A percentile compares a stretch with the other conserved stretches of the same genome.
These are phyloP conservation scores for Thermochaetoides dissita DNA, from an alignment of 2,329 filamentous ascomycete species.

Conservation along the genomic window DNA sequence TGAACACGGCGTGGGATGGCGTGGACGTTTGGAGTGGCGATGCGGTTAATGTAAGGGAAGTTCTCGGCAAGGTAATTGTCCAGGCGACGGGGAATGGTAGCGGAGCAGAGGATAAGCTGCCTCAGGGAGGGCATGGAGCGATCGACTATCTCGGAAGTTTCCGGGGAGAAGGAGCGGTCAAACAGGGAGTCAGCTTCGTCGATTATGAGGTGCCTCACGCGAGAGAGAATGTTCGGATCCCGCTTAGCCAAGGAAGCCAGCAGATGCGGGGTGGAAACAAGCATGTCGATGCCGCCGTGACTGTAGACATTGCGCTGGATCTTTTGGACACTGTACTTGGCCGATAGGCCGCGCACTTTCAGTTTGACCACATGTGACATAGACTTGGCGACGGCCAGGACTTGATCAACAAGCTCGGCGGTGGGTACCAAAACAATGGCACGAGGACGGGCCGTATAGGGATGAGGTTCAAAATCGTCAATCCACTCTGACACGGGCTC, in stretches of 20 bases:
- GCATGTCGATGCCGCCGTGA: slow-evolving; percentile 65
- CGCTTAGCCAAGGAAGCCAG: slow-evolving; percentile 75
- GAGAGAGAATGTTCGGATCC: slow-evolving; percentile 85
- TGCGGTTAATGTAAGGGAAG: slow-evolving; percentile 69
- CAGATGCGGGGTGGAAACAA: slow-evolving; percentile 80
- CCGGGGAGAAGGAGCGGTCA: slow-evolving; percentile 79
- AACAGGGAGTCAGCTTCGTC: slow-evolving; percentile 95
- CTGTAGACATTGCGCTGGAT: slow-evolving; percentile 79
- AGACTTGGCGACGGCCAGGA: slow-evolving; percentile 65
- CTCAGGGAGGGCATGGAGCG: slow-evolving; percentile 66
- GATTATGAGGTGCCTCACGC: slow-evolving; percentile 74
- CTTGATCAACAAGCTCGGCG: slow-evolving; percentile 79
- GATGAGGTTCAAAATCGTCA: slow-evolving; percentile 54
- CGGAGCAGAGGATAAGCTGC: slow-evolving; percentile 84
- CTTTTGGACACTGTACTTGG: slow-evolving; percentile 58
- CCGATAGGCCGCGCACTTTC: slow-evolving; percentile 69
- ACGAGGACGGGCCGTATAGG: slow-evolving; percentile 63
- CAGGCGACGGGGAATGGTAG: slow-evolving; percentile 81
- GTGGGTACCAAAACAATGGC: slow-evolving; percentile 83
- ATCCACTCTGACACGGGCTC: slow-evolving; percentile 30
- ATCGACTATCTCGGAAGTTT: slow-evolving; percentile 71
- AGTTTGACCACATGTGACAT: slow-evolving; percentile 80
- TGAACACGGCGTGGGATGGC: slow-evolving; percentile 91
- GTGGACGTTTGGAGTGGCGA: slow-evolving; percentile 91
- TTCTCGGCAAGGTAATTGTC: slow-evolving; percentile 70